Percentiles rank a stretch among this genome's conserved stretches.
Evolutionary conservation across 306 rosid species (phyloP).

Genomic region (Hippophae gyantsensis): DNA sequence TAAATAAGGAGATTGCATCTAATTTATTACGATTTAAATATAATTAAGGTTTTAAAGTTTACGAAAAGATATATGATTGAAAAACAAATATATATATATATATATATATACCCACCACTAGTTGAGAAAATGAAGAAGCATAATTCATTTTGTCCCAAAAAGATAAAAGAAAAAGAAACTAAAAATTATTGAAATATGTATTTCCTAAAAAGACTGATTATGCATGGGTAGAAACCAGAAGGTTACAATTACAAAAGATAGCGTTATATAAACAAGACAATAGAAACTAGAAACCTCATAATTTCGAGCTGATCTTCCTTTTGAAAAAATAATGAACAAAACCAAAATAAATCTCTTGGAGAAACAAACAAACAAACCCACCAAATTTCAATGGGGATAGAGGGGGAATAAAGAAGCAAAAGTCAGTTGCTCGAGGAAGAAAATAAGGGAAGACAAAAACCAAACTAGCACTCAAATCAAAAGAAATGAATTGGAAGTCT

Average conservation of each 20-base stretch:
- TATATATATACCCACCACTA: too few species aligned
- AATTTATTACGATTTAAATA: too few species aligned
- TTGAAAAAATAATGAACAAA: constrained; percentile 36
- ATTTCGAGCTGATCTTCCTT: constrained; percentile 37
- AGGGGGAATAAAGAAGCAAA: constrained; percentile 42
- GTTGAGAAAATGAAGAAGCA: constrained; percentile 26
- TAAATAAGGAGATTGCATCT: too few species aligned
- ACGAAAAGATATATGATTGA: too few species aligned
- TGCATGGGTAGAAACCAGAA: constrained; percentile 27
- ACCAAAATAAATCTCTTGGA: constrained; percentile 42
- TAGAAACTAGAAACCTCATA: constrained; percentile 60
- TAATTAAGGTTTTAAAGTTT: too few species aligned
- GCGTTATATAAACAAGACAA: too few species aligned
- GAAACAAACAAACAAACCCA: constrained; percentile 41
- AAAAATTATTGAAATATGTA: constrained; percentile 12
- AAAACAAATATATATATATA: too few species aligned
- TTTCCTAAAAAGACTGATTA: constrained; percentile 73
- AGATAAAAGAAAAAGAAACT: constrained; percentile 10
- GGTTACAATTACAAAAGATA: constrained; percentile 32
- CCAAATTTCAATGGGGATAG: constrained; percentile 56
- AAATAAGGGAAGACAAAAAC: constrained; percentile 49
- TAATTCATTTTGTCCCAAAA: constrained; percentile 32
- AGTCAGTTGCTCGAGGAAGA: constrained; percentile 95
- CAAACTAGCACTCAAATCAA: constrained; percentile 55
- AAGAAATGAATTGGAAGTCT: constrained; percentile 15